Conservation (phyloP, 192 early-diverging fungal species). For the Backusella morwellensis region DNA sequence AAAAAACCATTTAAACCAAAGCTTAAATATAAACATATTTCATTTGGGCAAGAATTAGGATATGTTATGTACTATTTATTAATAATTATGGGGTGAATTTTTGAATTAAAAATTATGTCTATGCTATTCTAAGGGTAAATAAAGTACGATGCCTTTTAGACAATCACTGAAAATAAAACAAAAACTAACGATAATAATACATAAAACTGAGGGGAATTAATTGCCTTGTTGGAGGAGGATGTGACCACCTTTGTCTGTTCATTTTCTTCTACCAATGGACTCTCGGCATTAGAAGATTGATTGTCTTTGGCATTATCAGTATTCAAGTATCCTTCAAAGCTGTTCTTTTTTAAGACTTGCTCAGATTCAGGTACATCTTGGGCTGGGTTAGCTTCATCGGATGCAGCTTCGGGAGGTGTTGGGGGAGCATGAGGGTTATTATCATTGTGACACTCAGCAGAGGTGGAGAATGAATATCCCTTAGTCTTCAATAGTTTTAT, state of each 20-base stretch:
- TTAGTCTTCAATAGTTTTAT: background rate
- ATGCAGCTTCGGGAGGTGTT: background rate
- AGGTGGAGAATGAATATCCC: background rate
- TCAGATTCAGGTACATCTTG: background rate
- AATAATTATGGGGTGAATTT: background rate
- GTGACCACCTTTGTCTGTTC: background rate
- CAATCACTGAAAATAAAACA: background rate
- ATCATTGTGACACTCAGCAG: conserved; percentile 12
- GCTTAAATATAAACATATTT: background rate
- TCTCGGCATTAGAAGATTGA: background rate
- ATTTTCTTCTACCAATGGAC: background rate
- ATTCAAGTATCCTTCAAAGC: background rate
- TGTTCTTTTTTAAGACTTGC: background rate
- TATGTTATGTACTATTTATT: background rate
- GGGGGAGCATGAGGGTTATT: background rate
- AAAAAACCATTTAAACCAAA: background rate
- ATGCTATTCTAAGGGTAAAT: background rate
- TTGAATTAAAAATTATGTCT: background rate
- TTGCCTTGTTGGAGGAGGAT: background rate
- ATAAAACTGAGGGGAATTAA: background rate
- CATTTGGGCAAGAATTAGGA: background rate
- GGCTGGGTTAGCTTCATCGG: background rate
- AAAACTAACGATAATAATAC: background rate
- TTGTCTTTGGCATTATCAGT: background rate
- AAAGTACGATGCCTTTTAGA: background rate